phyloP scores from a whole-genome alignment of 352 stramenopile genomes.

The Globisporangium alternatum region DNA sequence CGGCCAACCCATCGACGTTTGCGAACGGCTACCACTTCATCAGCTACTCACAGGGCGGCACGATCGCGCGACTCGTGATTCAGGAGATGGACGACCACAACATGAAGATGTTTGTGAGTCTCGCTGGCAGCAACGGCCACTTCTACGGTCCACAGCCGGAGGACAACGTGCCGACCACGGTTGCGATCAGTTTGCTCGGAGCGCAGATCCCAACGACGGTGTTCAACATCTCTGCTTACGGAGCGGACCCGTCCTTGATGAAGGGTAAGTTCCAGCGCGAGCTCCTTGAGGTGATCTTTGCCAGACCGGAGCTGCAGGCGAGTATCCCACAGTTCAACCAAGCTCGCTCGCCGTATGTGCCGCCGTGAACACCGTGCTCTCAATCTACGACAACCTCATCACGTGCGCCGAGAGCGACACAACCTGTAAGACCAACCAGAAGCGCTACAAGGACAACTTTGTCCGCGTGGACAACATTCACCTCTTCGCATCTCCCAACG shows the following conservation, averaged over 20 bases:
- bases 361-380: slow-evolving; percentile 17
- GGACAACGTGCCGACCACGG: neutral
- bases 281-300: slow-evolving; percentile 11
- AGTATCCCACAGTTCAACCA: slow-evolving; percentile 21
- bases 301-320: slow-evolving; percentile 9
- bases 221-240: slow-evolving; percentile 18
- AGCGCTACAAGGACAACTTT: slow-evolving; percentile 26
- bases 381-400: slow-evolving; percentile 17
- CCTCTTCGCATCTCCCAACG: slow-evolving; percentile 17
- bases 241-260: neutral
- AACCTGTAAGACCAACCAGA: slow-evolving; percentile 13
- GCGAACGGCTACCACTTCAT: slow-evolving; percentile 37
- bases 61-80: slow-evolving; percentile 6
- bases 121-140: slow-evolving; percentile 2
- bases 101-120: slow-evolving; percentile 12
- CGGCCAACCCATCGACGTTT: slow-evolving; percentile 17
- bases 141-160: slow-evolving; percentile 12
- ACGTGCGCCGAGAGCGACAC: slow-evolving; percentile 8
- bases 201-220: slow-evolving; percentile 11
- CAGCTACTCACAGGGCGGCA: slow-evolving; percentile 27
- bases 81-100: slow-evolving; percentile 23
- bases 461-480: slow-evolving; percentile 19
- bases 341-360: slow-evolving; percentile 16
- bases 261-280: slow-evolving; percentile 20
- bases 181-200: slow-evolving; percentile 20